A percentile compares a stretch with the other conserved stretches of the same genome.
Conservation (phyloP, 1,284 basidiomycete genomes). For the Fomitopsis schrenkii region DNA sequence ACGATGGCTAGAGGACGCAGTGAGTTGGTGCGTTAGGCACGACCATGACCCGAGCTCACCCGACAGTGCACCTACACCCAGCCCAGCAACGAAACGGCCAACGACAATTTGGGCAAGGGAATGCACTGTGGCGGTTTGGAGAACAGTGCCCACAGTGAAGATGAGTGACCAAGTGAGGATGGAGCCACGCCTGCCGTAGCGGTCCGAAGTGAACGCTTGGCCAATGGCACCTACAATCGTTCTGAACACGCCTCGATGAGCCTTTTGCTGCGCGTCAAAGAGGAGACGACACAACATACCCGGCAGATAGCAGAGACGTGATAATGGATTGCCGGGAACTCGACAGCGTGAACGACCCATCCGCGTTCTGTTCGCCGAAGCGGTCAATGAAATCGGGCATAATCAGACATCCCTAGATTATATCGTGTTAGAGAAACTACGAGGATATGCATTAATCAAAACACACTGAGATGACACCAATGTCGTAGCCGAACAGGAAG, state of each 20-base stretch:
- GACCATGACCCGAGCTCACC: slow-evolving; percentile 28
- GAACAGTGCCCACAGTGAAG: slow-evolving; percentile 67
- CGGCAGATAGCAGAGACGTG: slow-evolving; percentile 75
- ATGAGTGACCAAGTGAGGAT: slow-evolving; percentile 74
- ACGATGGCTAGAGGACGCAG: slow-evolving; percentile 52
- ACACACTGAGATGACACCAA: slow-evolving; percentile 60
- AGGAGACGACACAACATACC: slow-evolving; percentile 37
- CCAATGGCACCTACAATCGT: slow-evolving; percentile 69
- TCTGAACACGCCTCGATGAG: slow-evolving; percentile 26
- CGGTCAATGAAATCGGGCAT: slow-evolving; percentile 74
- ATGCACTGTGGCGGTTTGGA: slow-evolving; percentile 63
- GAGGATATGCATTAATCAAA: not conserved
- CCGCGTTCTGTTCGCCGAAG: slow-evolving; percentile 52
- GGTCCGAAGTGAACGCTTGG: slow-evolving; percentile 76
- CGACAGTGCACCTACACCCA: slow-evolving; percentile 75
- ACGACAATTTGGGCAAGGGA: slow-evolving; percentile 66
- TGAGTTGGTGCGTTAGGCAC: not conserved
- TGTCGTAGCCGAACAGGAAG: slow-evolving; percentile 67
- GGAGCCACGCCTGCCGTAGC: slow-evolving; percentile 65
- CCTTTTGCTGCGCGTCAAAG: too few species aligned
- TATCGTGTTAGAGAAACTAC: not conserved
- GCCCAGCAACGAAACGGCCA: slow-evolving; percentile 66
- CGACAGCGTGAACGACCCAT: slow-evolving; percentile 50
- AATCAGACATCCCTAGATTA: slow-evolving; percentile 65
- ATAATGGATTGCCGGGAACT: slow-evolving; percentile 71